Conservation (phyloP, 1,284 basidiomycete genomes). For the Fomitiporia mediterranea region DNA sequence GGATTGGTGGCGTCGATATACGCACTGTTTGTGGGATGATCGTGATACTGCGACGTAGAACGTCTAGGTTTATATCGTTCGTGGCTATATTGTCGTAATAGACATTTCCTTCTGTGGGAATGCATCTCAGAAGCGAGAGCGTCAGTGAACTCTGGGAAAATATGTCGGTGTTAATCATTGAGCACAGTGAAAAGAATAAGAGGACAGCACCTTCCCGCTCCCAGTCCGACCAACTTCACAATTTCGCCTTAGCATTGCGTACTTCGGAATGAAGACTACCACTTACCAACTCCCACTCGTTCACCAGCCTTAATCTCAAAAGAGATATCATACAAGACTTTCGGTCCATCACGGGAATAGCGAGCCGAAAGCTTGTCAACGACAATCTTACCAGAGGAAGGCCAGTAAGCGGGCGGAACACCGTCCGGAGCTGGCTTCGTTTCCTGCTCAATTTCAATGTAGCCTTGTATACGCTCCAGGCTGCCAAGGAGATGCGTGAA, state of each 20-base stretch:
- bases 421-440: conserved; percentile 43
- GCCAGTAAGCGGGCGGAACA: conserved; percentile 75
- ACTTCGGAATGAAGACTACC: background rate
- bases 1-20: background rate
- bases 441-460: conserved; percentile 71
- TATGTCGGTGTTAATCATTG: background rate
- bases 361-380: conserved; percentile 60
- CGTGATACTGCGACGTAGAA: conserved; percentile 42
- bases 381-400: conserved; percentile 60
- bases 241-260: conserved; percentile 9
- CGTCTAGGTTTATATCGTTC: conserved; percentile 55
- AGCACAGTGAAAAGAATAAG: background rate
- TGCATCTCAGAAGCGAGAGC: conserved; percentile 37
- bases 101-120: conserved; percentile 42
- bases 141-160: conserved; percentile 37
- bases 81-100: conserved; percentile 33
- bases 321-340: conserved; percentile 43
- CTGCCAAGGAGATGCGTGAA: conserved; percentile 29
- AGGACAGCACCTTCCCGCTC: conserved; percentile 57
- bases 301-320: conserved; percentile 47
- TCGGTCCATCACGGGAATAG: conserved; percentile 44
- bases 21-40: conserved; percentile 42
- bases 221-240: conserved; percentile 66
- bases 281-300: conserved; percentile 44
- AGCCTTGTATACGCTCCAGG: conserved; percentile 72